Conservation (phyloP, 177 flowering plant species). For the Vitis hybrid region DNA sequence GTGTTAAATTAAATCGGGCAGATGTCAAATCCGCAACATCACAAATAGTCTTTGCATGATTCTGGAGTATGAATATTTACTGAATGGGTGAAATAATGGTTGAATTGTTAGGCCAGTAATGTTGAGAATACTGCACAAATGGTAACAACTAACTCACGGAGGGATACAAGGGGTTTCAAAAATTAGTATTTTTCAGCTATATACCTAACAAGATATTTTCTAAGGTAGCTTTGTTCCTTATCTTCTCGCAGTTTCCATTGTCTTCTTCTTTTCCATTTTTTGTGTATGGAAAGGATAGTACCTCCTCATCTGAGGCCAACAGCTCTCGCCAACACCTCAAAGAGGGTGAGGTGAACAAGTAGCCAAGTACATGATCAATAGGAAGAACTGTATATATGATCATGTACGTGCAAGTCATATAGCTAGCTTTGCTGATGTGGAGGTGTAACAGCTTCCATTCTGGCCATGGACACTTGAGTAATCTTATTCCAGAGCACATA, state of each 20-base stretch:
- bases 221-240: neutral
- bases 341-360: neutral
- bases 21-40: conserved; percentile 27
- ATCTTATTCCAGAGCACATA: no score
- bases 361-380: no score
- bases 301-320: neutral
- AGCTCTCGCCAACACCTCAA: neutral
- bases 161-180: neutral
- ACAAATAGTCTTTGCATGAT: neutral
- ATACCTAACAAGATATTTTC: neutral
- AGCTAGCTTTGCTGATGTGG: no score
- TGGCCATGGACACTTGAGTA: no score
- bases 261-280: neutral
- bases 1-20: conserved; percentile 27
- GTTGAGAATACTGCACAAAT: neutral
- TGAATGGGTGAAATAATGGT: no score
- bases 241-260: no score
- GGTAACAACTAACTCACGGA: neutral
- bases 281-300: no score
- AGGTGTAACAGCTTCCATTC: no score
- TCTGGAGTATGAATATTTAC: conserved; percentile 6
- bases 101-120: neutral
- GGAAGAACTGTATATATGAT: no score
- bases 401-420: no score
- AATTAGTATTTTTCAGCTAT: neutral